Percentiles rank a stretch among this genome's conserved stretches.
Evolutionary conservation across 495 filamentous ascomycete genomes (phyloP).

Genomic region (Neurospora hispaniola): DNA sequence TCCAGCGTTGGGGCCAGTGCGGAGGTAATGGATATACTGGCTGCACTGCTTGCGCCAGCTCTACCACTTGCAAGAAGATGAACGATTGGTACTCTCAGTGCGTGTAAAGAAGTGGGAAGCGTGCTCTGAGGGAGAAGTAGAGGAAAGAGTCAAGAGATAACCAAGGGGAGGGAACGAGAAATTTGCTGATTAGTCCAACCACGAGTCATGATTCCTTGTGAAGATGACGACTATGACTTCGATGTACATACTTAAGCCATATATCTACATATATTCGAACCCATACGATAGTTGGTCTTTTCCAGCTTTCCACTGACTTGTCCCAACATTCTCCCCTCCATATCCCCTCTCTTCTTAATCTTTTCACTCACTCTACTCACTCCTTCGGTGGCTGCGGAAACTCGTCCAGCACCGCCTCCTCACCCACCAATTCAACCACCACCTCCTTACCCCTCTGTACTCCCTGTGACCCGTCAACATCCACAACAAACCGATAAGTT

Average conservation of each 20-base stretch:
- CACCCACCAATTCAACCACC: constrained; percentile 33
- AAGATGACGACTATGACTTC: neutral
- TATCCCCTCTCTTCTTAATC: too few species aligned
- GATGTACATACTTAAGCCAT: neutral
- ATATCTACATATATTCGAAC: neutral
- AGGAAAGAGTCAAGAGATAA: neutral
- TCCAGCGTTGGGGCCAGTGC: constrained; percentile 31
- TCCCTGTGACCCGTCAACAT: constrained; percentile 33
- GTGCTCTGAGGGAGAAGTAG: neutral
- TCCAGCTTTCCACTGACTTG: neutral
- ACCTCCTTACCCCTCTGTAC: constrained; percentile 37
- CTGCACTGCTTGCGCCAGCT: constrained; percentile 24
- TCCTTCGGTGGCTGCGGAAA: too few species aligned
- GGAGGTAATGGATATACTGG: constrained; percentile 35
- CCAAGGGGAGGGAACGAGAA: neutral
- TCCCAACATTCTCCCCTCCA: too few species aligned
- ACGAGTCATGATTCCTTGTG: neutral
- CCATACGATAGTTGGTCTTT: neutral
- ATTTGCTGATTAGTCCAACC: neutral
- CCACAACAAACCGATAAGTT: constrained; percentile 37
- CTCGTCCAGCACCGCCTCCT: constrained; percentile 1
- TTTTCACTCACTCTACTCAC: too few species aligned
- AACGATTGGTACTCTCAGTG: constrained; percentile 29
- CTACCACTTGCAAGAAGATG: constrained; percentile 17
- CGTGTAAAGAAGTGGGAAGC: constrained; percentile 5